Base-by-base conservation (phyloP, 2,329 filamentous ascomycete species). In the Torrubiella hemipterigena region DNA sequence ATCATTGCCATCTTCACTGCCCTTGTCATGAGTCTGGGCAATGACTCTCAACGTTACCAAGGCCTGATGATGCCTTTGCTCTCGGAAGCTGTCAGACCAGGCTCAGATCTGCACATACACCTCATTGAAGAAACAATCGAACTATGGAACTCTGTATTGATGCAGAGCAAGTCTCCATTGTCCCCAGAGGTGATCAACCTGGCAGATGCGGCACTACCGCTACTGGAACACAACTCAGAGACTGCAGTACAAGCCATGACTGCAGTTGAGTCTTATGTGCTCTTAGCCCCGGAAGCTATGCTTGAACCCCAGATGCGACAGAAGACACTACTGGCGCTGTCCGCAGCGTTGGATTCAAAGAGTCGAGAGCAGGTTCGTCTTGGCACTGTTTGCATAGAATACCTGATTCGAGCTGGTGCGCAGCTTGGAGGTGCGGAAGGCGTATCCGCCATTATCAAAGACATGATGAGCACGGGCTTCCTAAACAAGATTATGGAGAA, bases 81-180 rank as follows among this genome's bases (percentile, higher is more conserved):
- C 25, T 67, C 75, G 27, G 80, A 81, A 45, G 85, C 86, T 2
- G 75, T 91, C 21, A 73, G 87, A 35, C 77, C 80, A 3, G 73
- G 71, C 9, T 91, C 84, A 2, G 73, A 81, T 23, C 66, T 81
- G 25, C 75, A 83, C 42, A 59, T 87, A 3, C 91, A 93, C 46
- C 71, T 98, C 9, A 73, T 94, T 10, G 91, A 96, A 38, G 91
- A 98, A 51, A 83, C 85, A 0, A 63, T 96, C 11, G 87, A 95
- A 34, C 69, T 98, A 4, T 96, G 89, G 89, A 68, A 71, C 20
- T 73, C 80, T 3, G 74, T 95, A 9, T 55, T 87, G 22, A 64
- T 65, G 39, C 74, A 84, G 45, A 77, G 76, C 35, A 65, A 68
- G 7, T 58, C 72, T 10, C 76, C 80, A 1, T 58, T 77, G 4